Evolutionary conservation across 257 asterid genomes (phyloP).

Genomic region (Nicotiana sylvestris): DNA sequence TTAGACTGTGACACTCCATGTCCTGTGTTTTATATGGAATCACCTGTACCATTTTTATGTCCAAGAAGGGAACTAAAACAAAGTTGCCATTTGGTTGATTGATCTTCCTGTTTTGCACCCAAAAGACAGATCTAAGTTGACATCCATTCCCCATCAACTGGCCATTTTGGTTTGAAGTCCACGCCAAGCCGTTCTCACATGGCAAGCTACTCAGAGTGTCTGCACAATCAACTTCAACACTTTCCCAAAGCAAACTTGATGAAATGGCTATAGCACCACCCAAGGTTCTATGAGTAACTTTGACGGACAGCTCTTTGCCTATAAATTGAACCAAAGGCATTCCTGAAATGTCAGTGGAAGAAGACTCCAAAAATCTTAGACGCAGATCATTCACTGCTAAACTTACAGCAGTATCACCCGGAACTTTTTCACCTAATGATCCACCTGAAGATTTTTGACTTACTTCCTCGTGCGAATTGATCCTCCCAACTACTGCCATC

Average conservation of each 20-base stretch:
- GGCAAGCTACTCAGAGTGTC: constrained; percentile 44
- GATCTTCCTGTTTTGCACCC: constrained; percentile 72
- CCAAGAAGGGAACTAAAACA: constrained; percentile 57
- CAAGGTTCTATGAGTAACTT: constrained; percentile 77
- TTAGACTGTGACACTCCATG: constrained; percentile 75
- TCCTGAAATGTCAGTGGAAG: constrained; percentile 43
- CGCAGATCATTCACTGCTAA: constrained; percentile 60
- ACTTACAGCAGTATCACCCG: constrained; percentile 83
- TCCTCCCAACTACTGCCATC: constrained; percentile 55
- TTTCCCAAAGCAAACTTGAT: constrained; percentile 76
- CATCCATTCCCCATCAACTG: constrained; percentile 33
- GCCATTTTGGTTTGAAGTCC: constrained; percentile 21
- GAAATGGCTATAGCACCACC: constrained; percentile 96
- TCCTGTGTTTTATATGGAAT: constrained; percentile 81
- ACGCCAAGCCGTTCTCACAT: constrained; percentile 33
- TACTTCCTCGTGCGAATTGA: constrained; percentile 32
- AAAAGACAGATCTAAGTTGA: constrained; percentile 74
- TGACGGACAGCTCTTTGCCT: constrained; percentile 65
- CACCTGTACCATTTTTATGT: constrained; percentile 62
- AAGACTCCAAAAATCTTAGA: constrained; percentile 76
- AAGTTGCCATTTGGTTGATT: constrained; percentile 29
- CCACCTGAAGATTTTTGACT: constrained; percentile 46
- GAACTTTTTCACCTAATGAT: constrained; percentile 52
- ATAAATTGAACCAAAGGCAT: constrained; percentile 70
- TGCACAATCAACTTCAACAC: constrained; percentile 74